These are phyloP conservation scores for Moesziomyces globuligerus DNA, from an alignment of 1,284 basidiomycete genomes.

Conservation along the genomic window DNA sequence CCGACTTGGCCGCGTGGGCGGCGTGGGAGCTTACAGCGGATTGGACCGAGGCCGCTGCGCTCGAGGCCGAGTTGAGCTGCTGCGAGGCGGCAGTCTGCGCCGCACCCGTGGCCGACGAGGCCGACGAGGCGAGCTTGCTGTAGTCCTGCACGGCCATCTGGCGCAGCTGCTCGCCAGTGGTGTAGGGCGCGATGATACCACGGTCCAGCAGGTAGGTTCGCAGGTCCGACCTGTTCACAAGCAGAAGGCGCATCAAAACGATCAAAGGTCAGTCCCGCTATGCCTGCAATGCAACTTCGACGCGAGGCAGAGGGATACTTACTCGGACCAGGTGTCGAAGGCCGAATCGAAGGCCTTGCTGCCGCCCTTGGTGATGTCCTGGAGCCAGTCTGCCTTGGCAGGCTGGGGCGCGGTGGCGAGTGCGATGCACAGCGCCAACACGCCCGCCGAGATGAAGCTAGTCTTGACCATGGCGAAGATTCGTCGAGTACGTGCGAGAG, in stretches of 20 bases:
- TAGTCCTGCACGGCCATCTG: conserved; percentile 63
- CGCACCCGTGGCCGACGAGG: conserved; percentile 30
- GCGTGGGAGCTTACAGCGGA: conserved; percentile 55
- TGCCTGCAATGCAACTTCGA: neutral
- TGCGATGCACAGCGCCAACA: conserved; percentile 57
- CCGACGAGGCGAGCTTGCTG: conserved; percentile 41
- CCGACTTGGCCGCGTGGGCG: conserved; percentile 32
- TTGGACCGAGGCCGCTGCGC: conserved; percentile 49
- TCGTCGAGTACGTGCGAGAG: neutral
- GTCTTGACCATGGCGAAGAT: conserved; percentile 50
- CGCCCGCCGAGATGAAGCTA: conserved; percentile 57
- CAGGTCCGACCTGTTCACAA: conserved; percentile 40
- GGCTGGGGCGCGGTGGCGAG: conserved; percentile 47
- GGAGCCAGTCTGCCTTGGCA: conserved; percentile 54
- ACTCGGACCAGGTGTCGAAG: conserved; percentile 64
- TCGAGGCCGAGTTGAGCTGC: conserved; percentile 46
- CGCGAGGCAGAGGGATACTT: conserved; percentile 11
- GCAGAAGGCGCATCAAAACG: neutral
- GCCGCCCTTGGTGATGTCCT: conserved; percentile 54
- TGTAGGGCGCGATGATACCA: conserved; percentile 62
- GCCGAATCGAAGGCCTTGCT: conserved; percentile 59
- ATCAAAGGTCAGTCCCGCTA: neutral
- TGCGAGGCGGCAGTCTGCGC: conserved; percentile 38
- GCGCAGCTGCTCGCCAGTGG: conserved; percentile 61
- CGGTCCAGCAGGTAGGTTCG: conserved; percentile 65